Conservation (phyloP, 768 basidiomycete species). For the Mycena belliarum region DNA sequence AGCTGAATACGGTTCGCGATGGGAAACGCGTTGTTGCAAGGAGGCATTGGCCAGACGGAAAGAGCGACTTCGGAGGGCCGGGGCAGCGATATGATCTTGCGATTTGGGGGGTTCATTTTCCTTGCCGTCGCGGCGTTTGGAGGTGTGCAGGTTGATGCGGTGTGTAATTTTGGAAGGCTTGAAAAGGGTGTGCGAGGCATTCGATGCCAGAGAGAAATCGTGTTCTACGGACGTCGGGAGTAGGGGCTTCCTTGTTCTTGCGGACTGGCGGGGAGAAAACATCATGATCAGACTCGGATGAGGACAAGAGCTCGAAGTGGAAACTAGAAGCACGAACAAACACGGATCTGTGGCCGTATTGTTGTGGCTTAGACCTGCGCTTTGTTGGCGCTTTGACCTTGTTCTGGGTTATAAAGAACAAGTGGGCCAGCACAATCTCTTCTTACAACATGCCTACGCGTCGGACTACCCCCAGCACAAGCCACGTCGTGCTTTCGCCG, state of each 20-base stretch:
- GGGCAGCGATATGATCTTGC: not conserved
- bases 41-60: conserved; percentile 4
- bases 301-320: too few species aligned
- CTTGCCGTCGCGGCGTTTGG: not conserved
- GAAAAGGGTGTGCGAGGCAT: conserved; percentile 8
- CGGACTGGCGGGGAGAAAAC: conserved; percentile 11
- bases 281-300: not conserved
- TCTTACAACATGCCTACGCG: conserved; percentile 28
- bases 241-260: conserved; percentile 10
- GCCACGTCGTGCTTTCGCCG: conserved; percentile 23
- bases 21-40: conserved; percentile 21
- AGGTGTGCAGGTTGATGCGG: conserved; percentile 8
- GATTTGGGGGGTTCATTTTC: not conserved
- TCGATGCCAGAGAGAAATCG: conserved; percentile 14
- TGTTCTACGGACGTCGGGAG: conserved; percentile 3
- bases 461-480: conserved; percentile 36
- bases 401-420: too few species aligned
- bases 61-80: conserved; percentile 3
- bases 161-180: conserved; percentile 8
- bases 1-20: conserved; percentile 24
- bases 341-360: not conserved
- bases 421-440: too few species aligned
- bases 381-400: too few species aligned
- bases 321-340: not conserved
- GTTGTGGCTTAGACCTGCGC: too few species aligned